Evolutionary conservation across 192 early-diverging fungal species (phyloP), one percentile per base, ranked within the genome.

Genomic region (Linnemannia exigua): DNA sequence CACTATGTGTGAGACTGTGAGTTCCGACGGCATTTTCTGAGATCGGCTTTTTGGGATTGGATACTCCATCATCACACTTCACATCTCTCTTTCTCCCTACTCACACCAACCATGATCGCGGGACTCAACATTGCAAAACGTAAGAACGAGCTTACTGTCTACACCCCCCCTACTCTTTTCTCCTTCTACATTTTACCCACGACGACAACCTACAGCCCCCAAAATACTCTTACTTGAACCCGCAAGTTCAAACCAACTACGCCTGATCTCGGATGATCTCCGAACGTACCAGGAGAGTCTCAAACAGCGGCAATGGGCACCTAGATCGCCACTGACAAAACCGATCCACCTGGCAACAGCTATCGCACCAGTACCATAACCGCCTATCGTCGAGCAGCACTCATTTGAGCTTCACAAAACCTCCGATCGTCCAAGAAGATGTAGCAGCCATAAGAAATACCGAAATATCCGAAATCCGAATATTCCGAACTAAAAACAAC

Each of bases 101-200:
- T 47, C 79, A 70, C 69, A 70, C 47, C 72, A 67, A 68, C 67
- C 68, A 82, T 82, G 81, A 76, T 82, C 72, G 75, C 81, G 67
- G 75, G 75, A 74, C 38, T 77, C 76, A 77, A 77, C 54, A 70
- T 83, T 50, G 81, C 81, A 71, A 83, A 83, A 83, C 81, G 81
- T 83, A 83, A 83, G 67, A 38, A 9, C 38, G 19, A n/a, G 28
- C 33, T 22, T 17, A 12, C 11, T 22, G 66, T 11, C 7, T 19
- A 38, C 37, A 69, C 36, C 36, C 1, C 33, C 6, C 38, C 14
- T 3, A 19, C 67, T 16, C 31, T 17, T 6, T 17, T 52, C 20
- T 4, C 1, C 20, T 25, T 14, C 9, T 15, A 15, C 58, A 8
- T 9, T n/a, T n/a, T n/a, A 15, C 14, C 28, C 1, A 14, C 28